These are phyloP conservation scores for Xylariales sp. DNA, from an alignment of 2,329 filamentous ascomycete species.

Conservation along the genomic window DNA sequence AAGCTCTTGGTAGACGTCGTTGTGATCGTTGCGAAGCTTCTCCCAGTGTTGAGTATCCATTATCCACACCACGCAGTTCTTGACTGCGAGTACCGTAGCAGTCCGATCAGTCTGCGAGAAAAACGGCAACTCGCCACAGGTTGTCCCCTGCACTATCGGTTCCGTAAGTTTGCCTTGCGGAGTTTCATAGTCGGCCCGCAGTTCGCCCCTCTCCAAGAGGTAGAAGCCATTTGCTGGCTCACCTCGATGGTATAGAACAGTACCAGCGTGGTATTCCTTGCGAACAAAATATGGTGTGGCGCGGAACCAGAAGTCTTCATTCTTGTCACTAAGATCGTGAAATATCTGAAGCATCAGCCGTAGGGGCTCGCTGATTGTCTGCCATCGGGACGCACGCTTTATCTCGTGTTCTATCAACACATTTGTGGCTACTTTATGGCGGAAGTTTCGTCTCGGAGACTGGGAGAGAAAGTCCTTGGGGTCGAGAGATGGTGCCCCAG, in stretches of 20 bases:
- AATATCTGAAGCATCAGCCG: slow-evolving; percentile 95
- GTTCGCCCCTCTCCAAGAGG: slow-evolving; percentile 80
- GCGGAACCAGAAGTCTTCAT: slow-evolving; percentile 94
- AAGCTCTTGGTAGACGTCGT: slow-evolving; percentile 78
- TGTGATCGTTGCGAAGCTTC: slow-evolving; percentile 65
- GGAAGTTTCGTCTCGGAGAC: slow-evolving; percentile 75
- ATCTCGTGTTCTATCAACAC: slow-evolving; percentile 66
- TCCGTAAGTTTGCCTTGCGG: slow-evolving; percentile 88
- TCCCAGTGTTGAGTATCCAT: slow-evolving; percentile 70
- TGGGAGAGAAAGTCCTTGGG: slow-evolving; percentile 47
- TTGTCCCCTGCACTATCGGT: slow-evolving; percentile 89
- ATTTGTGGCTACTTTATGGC: slow-evolving; percentile 72
- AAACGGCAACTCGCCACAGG: slow-evolving; percentile 93
- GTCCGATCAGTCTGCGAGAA: slow-evolving; percentile 88
- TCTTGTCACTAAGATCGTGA: slow-evolving; percentile 76
- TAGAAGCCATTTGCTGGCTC: slow-evolving; percentile 82
- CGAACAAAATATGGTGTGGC: slow-evolving; percentile 71
- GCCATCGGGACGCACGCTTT: slow-evolving; percentile 64
- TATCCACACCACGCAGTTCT: slow-evolving; percentile 77
- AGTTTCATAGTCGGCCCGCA: slow-evolving; percentile 85
- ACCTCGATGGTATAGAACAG: slow-evolving; percentile 72
- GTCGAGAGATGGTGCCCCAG: slow-evolving; percentile 25
- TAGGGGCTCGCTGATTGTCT: slow-evolving; percentile 83
- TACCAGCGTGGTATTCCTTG: slow-evolving; percentile 63
- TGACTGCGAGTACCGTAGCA: slow-evolving; percentile 79